These are phyloP conservation scores for Tubosaeta brunneosetosa DNA, from an alignment of 768 basidiomycete genomes.

Conservation along the genomic window DNA sequence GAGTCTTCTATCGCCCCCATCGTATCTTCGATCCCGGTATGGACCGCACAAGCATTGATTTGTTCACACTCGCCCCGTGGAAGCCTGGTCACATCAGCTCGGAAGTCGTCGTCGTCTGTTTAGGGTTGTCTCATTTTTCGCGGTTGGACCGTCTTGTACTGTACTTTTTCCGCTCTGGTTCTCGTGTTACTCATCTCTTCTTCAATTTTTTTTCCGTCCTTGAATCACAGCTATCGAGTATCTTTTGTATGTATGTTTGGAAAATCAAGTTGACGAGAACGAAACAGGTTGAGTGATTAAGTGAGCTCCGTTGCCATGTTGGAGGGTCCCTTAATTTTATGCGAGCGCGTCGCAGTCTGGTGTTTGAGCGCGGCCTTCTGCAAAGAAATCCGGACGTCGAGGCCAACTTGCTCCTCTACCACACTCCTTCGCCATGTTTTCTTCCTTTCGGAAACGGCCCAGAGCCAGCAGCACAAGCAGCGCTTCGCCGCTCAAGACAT, in stretches of 20 bases:
- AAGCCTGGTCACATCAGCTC: constrained; percentile 24
- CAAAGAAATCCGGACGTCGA: constrained; percentile 15
- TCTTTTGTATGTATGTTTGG: constrained; percentile 31
- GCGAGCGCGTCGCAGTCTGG: constrained; percentile 7
- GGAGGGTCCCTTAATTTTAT: constrained; percentile 20
- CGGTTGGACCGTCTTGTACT: constrained; percentile 35
- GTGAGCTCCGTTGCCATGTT: constrained; percentile 26
- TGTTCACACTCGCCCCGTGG: constrained; percentile 25
- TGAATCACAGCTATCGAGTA: constrained; percentile 22
- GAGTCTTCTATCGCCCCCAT: constrained; percentile 20
- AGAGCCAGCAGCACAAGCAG: constrained; percentile 44
- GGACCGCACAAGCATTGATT: constrained; percentile 27
- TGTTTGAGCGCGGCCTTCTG: constrained; percentile 13
- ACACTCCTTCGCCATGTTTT: constrained; percentile 50
- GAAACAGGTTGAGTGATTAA: not conserved
- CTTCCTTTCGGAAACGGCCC: constrained; percentile 59
- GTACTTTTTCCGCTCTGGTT: constrained; percentile 25
- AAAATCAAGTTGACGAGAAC: constrained; percentile 11
- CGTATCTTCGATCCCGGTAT: constrained; percentile 26
- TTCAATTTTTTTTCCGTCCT: constrained; percentile 10
- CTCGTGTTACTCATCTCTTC: constrained; percentile 8
- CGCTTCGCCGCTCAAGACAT: constrained; percentile 53
- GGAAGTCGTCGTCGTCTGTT: constrained; percentile 30
- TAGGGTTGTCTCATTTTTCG: constrained; percentile 30
- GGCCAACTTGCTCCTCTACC: constrained; percentile 16